A percentile compares a stretch with the other conserved stretches of the same genome.
These are phyloP conservation scores for Pythium phragmitis DNA, from an alignment of 352 stramenopile genomes.

Conservation along the genomic window DNA sequence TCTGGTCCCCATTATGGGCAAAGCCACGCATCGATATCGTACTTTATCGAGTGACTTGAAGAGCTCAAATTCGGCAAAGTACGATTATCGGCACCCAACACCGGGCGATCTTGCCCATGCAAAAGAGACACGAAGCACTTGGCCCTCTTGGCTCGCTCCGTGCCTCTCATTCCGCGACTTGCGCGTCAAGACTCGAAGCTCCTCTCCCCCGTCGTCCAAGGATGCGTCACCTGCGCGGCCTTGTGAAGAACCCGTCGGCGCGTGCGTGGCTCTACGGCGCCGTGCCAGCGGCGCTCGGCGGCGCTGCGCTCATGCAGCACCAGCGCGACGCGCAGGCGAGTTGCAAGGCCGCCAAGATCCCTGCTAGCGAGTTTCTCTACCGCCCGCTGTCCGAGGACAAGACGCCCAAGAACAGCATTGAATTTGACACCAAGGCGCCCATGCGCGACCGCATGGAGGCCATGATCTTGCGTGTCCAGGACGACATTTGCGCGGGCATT, in stretches of 20 bases:
- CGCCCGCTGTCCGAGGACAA: conserved; percentile 62
- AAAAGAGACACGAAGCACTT: conserved; percentile 19
- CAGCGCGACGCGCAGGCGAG: conserved; percentile 23
- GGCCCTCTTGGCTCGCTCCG: not conserved
- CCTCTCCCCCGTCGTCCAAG: not conserved
- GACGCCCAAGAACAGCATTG: conserved; percentile 57
- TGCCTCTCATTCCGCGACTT: conserved; percentile 12
- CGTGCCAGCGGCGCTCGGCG: conserved; percentile 31
- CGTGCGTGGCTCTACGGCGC: conserved; percentile 34
- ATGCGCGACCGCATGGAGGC: conserved; percentile 80
- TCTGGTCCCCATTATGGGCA: not conserved
- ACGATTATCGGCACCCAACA: not conserved
- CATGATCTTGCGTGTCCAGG: conserved; percentile 77
- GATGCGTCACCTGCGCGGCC: conserved; percentile 19
- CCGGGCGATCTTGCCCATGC: not conserved
- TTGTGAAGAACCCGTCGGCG: conserved; percentile 21
- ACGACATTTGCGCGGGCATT: conserved; percentile 87
- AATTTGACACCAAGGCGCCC: conserved; percentile 70
- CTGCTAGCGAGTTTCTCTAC: conserved; percentile 63
- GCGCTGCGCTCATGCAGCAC: conserved; percentile 19
- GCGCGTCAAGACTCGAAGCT: not conserved
- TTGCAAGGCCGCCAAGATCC: conserved; percentile 40
- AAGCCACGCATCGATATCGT: not conserved
- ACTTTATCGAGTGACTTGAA: not conserved
- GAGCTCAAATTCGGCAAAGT: not conserved